Evolutionary conservation across 2,329 filamentous ascomycete species (phyloP).

Genomic region (Teratosphaeria nubilosa): DNA sequence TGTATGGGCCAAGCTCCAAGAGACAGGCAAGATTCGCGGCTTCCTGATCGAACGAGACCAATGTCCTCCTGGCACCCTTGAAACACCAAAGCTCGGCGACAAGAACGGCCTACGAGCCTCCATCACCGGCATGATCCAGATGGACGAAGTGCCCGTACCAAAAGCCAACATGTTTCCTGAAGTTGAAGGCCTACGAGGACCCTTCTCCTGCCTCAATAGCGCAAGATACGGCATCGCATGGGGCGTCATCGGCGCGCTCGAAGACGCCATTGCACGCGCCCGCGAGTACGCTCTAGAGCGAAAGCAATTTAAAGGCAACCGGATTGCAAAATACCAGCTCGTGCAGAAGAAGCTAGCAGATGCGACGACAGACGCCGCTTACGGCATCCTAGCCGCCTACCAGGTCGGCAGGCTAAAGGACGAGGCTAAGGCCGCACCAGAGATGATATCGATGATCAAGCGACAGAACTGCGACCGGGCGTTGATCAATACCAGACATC

Average conservation of each 20-base stretch:
- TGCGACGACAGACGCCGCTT: constrained; percentile 81
- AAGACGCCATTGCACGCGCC: constrained; percentile 76
- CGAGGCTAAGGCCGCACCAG: constrained; percentile 72
- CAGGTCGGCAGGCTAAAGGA: constrained; percentile 93
- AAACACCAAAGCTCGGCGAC: constrained; percentile 85
- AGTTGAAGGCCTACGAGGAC: constrained; percentile 75
- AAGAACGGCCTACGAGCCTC: constrained; percentile 91
- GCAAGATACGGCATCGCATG: constrained; percentile 89
- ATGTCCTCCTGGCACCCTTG: constrained; percentile 78
- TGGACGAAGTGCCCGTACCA: constrained; percentile 82
- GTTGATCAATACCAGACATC: constrained; percentile 62
- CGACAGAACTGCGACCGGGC: constrained; percentile 93
- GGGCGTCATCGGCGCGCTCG: constrained; percentile 85
- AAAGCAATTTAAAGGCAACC: constrained; percentile 93
- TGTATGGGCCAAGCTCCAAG: constrained; percentile 87
- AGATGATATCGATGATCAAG: constrained; percentile 98
- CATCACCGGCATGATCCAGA: constrained; percentile 94
- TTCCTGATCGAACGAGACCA: constrained; percentile 80
- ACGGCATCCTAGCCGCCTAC: constrained; percentile 76
- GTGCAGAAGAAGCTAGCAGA: constrained; percentile 97
- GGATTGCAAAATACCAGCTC: constrained; percentile 89
- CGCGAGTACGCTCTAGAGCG: constrained; percentile 83
- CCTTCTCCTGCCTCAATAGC: constrained; percentile 89
- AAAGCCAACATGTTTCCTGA: constrained; percentile 89
- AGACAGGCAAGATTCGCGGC: constrained; percentile 86